Evolutionary conservation across 345 rosid genomes (phyloP), one percentile per base, ranked within the genome.

Genomic region (Hibiscus mutabilis): DNA sequence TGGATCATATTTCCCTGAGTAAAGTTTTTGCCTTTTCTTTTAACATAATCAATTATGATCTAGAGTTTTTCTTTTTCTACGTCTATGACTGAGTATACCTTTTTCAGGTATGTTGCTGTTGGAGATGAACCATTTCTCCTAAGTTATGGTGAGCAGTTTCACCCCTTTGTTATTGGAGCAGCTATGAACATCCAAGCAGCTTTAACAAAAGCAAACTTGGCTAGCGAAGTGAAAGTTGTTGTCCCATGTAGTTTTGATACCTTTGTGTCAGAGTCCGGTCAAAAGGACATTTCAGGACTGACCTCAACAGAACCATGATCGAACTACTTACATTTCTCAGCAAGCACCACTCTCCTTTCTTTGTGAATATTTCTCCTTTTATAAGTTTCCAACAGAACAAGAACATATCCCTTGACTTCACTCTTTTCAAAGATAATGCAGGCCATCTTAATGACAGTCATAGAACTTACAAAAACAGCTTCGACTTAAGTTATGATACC

Each of bases 91-190:
- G 71, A 67, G 37, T 31, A 24, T 70, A 46, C 11, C 19, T 22
- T 73, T 73, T 79, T 7, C 82, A 93, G 97, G 86, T 84, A 89
- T 47, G 79, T 93, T 77, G 89, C 96, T 53, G 84, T 91, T 69
- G 97, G 98, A 69, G 92, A 93, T 68, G 98, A 93, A 58, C 91
- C 97, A 24, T 91, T 93, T 83, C 89, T 77, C 33, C 84, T 25
- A 68, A 84, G 83, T 66, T 82, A 89, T 60, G 85, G 88, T 6
- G 84, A 89, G 69, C 92, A 85, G 72, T 93, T 85, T 82, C 86
- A n/a, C 69, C 88, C 96, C 7, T 89, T 75, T 68, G 89, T 89
- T 55, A 79, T 88, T 47, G 96, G 98, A 68, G 92, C 96, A 68
- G 96, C 84, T 71, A 82, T 84, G 80, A 89, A 87, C 69, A 82